These are phyloP conservation scores for Colletotrichum tabaci DNA, from an alignment of 2,329 filamentous ascomycete genomes.

Conservation along the genomic window DNA sequence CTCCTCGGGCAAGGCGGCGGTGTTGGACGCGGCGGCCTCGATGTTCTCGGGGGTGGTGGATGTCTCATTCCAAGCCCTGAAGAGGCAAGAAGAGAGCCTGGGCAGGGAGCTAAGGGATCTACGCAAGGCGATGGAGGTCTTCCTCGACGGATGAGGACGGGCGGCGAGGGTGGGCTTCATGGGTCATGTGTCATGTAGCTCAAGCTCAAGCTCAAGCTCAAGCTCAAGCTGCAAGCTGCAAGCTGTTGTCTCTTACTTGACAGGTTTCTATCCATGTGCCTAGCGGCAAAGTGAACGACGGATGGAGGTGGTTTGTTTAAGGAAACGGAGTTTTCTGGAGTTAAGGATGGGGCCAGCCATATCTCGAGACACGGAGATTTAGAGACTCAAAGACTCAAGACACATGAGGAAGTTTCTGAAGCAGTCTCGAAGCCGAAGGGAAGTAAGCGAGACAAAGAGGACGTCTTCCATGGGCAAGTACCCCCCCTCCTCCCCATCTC, in stretches of 20 bases:
- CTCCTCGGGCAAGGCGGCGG: conserved; percentile 22
- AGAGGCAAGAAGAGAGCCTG: conserved; percentile 53
- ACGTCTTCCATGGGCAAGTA: conserved; percentile 41
- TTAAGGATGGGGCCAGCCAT: conserved; percentile 19
- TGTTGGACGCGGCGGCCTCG: conserved; percentile 45
- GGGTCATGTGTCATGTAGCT: no score
- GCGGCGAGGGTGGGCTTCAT: no score
- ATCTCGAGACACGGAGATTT: conserved; percentile 12
- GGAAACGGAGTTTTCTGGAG: neutral
- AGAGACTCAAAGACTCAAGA: no score
- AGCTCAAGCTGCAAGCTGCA: conserved; percentile 26
- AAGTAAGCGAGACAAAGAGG: conserved; percentile 35
- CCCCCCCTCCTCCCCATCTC: neutral
- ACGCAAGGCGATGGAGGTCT: conserved; percentile 52
- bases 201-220: neutral
- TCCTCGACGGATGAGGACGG: conserved; percentile 46
- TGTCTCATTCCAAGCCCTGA: conserved; percentile 47
- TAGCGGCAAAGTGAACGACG: conserved; percentile 15
- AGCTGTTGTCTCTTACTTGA: neutral
- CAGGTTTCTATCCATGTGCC: neutral
- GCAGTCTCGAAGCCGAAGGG: conserved; percentile 34
- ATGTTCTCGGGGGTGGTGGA: conserved; percentile 53
- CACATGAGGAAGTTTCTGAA: neutral
- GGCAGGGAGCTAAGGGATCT: conserved; percentile 52
- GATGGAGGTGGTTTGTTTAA: conserved; percentile 1